A percentile compares a stretch with the other conserved stretches of the same genome.
phyloP scores from a whole-genome alignment of 345 rosid species.

The Psidium friedrichsthalianum region DNA sequence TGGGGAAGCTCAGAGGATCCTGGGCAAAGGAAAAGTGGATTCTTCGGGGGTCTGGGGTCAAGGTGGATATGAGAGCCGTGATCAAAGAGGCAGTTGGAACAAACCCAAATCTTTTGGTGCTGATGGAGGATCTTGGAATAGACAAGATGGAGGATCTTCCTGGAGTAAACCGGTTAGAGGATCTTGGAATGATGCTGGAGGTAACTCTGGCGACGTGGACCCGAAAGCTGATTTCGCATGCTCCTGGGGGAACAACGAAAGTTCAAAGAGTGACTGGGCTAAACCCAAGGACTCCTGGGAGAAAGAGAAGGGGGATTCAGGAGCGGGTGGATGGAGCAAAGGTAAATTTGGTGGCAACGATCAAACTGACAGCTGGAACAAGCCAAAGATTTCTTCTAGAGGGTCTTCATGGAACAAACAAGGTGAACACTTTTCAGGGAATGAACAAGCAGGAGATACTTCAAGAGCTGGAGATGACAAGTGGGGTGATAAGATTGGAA shows the following conservation, averaged over 20 bases:
- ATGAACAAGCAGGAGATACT: background rate
- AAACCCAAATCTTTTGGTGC: conserved; percentile 2
- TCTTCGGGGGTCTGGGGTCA: background rate
- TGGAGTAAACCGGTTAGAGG: conserved; percentile 5
- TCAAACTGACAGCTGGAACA: background rate
- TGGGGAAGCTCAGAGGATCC: background rate
- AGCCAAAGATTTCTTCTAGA: background rate
- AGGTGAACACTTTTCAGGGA: background rate
- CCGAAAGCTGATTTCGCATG: background rate
- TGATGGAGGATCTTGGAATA: conserved; percentile 1
- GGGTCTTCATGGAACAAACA: background rate
- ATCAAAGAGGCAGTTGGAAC: conserved; percentile 7
- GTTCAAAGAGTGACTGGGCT: background rate
- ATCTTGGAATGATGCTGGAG: conserved; percentile 3
- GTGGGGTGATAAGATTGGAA: background rate
- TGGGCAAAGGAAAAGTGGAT: background rate
- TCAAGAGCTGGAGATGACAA: background rate
- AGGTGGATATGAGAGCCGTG: conserved; percentile 3
- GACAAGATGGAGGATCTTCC: background rate
- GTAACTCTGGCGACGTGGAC: background rate
- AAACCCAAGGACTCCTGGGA: background rate
- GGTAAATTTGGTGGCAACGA: background rate
- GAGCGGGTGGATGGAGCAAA: background rate
- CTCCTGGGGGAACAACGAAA: background rate
- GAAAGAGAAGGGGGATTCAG: background rate